Percentiles rank a stretch among this genome's conserved stretches.
These are phyloP conservation scores for Austroboletus rostrupii DNA, from an alignment of 1,284 basidiomycete species.

Conservation along the genomic window DNA sequence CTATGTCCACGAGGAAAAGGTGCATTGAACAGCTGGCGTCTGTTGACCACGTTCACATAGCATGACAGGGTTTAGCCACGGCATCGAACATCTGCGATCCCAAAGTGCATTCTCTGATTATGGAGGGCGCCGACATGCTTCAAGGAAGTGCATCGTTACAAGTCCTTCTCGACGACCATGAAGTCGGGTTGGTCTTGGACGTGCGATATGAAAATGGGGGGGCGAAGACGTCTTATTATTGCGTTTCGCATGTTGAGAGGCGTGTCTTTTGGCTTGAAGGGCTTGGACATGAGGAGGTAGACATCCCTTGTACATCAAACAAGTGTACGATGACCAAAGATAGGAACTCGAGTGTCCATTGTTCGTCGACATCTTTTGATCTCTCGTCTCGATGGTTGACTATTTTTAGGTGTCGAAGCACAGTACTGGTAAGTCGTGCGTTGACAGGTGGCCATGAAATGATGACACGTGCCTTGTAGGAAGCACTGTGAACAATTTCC, in stretches of 20 bases:
- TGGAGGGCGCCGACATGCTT: slow-evolving; percentile 12
- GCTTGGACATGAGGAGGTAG: slow-evolving; percentile 14
- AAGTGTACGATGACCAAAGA: slow-evolving; percentile 8
- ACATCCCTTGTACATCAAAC: slow-evolving; percentile 21
- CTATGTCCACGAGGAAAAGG: slow-evolving; percentile 25
- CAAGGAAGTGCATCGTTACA: slow-evolving; percentile 4
- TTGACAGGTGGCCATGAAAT: not conserved
- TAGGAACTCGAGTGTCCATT: slow-evolving; percentile 16
- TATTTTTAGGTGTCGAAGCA: slow-evolving; percentile 22
- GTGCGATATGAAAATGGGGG: not conserved
- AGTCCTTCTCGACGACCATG: slow-evolving; percentile 8
- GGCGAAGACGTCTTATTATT: slow-evolving; percentile 19
- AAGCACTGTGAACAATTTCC: slow-evolving; percentile 32
- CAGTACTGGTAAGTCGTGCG: slow-evolving; percentile 26
- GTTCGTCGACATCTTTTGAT: slow-evolving; percentile 14
- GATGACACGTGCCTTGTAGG: slow-evolving; percentile 10
- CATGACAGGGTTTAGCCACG: slow-evolving; percentile 17
- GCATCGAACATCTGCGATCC: slow-evolving; percentile 16
- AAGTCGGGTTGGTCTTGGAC: slow-evolving; percentile 19
- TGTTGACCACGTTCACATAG: not conserved
- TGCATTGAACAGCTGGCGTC: slow-evolving; percentile 1
- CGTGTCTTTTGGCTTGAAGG: slow-evolving; percentile 29
- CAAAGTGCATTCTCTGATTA: slow-evolving; percentile 5
- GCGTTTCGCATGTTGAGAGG: slow-evolving; percentile 27
- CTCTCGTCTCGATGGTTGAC: slow-evolving; percentile 2